Conservation (phyloP, 2,329 filamentous ascomycete species). For the Penicillium frequentans region DNA sequence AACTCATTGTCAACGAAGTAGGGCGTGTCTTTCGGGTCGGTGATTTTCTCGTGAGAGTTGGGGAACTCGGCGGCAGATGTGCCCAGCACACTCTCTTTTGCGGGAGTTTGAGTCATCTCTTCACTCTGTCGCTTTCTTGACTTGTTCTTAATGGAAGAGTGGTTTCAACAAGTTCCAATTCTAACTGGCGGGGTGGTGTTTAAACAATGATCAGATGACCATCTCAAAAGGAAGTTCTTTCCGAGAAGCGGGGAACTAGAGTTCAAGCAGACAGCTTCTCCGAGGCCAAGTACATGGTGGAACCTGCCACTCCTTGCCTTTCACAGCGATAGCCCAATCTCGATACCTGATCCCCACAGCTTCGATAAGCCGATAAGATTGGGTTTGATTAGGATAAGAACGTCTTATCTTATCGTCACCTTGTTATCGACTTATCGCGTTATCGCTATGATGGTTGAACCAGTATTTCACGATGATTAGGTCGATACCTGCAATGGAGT, state of each 20-base stretch:
- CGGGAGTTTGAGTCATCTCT: not conserved
- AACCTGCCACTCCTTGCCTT: not conserved
- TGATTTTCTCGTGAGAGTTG: slow-evolving; percentile 30
- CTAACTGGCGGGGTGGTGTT: not conserved
- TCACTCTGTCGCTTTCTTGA: not conserved
- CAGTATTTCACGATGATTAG: not conserved
- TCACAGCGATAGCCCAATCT: not conserved
- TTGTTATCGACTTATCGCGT: not conserved
- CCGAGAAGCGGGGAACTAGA: not conserved
- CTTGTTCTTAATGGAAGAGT: too few species aligned
- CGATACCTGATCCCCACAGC: not conserved
- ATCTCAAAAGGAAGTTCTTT: not conserved
- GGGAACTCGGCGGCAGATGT: slow-evolving; percentile 1
- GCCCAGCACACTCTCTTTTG: not conserved
- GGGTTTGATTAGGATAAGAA: not conserved
- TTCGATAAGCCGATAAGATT: slow-evolving; percentile 1
- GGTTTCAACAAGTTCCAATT: not conserved
- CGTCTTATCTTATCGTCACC: not conserved
- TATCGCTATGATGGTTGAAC: not conserved
- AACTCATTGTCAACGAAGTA: slow-evolving; percentile 65
- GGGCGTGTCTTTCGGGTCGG: slow-evolving; percentile 52
- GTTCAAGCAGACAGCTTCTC: not conserved
- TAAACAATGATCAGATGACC: not conserved
- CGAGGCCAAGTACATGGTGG: not conserved
- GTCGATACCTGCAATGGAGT: not conserved